Evolutionary conservation across 495 filamentous ascomycete genomes (phyloP), one percentile per base, ranked within the genome.

Genomic region (Podospora appendiculata): DNA sequence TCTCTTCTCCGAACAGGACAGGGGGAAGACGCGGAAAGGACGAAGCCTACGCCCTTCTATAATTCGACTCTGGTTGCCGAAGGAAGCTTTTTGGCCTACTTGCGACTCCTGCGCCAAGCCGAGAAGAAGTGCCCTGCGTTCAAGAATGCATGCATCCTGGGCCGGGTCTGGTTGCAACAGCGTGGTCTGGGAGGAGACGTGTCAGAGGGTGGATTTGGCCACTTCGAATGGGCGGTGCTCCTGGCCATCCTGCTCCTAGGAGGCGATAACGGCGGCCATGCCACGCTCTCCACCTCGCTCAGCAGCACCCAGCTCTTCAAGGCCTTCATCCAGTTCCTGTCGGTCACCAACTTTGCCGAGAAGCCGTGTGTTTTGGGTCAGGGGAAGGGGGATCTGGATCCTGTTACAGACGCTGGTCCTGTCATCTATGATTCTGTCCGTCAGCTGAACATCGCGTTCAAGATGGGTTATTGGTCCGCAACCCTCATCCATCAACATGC

Each of bases 231-330:
- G 89, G 79, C 85, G 0, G 72, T 82, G 25, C 61, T 90, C 1
- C 76, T 87, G 58, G 87, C 90, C n/a, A 72, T 95, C 16, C 73
- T 97, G 2, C 75, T 97, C 46, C 85, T 90, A 62, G 80, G 82
- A 3, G 85, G 86, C 9, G 86, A 83, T 13, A 75, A 77, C 3
- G 84, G 79, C 56, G 88, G 87, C 5, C 78, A 81, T 47, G 75
- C 84, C 3, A 62, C 90, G 18, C 74, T 98, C 2, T 84, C 89
- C 19, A 70, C 81, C 13, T 87, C 88, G 8, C 87, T 95, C 57
- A 95, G 86, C 68, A 87, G 85, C 70, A 93, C 93, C 42, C 92
- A 98, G 66, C 79, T 97, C 52, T 96, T 98, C 75, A 97, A 95
- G 64, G 90, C 86, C 1, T 83, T 82, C 6, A 61, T 98, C 41